A percentile compares a stretch with the other conserved stretches of the same genome.
These are phyloP conservation scores for Moricandia arvensis DNA, from an alignment of 345 rosid genomes.

Conservation along the genomic window DNA sequence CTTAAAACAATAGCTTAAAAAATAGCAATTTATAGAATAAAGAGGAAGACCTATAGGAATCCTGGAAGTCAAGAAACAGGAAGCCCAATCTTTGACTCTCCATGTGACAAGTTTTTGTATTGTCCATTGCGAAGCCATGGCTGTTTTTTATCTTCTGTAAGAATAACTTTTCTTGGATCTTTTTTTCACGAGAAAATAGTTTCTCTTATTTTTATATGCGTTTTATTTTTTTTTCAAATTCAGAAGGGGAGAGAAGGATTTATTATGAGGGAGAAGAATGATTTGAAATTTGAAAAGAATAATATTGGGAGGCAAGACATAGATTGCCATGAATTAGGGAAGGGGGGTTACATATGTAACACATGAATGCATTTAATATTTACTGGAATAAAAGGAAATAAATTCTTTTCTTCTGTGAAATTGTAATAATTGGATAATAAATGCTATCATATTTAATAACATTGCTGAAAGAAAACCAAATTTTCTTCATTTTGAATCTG, in stretches of 20 bases:
- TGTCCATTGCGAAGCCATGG: conserved; percentile 52
- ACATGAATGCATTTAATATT: conserved; percentile 44
- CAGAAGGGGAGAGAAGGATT: conserved; percentile 18
- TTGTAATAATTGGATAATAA: conserved; percentile 35
- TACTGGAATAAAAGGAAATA: conserved; percentile 21
- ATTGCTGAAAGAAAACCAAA: not conserved
- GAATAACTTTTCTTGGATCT: not conserved
- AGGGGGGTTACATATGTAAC: conserved; percentile 39
- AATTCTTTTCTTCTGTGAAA: not conserved
- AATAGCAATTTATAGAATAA: not conserved
- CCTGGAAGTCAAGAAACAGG: conserved; percentile 62
- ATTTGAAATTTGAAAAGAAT: conserved; percentile 52
- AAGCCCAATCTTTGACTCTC: conserved; percentile 60
- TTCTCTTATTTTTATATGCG: not conserved
- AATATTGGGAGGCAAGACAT: conserved; percentile 8
- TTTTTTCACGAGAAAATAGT: not conserved
- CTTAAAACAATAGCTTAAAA: not conserved
- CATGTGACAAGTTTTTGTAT: conserved; percentile 53
- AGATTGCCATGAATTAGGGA: conserved; percentile 32
- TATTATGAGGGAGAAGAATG: conserved; percentile 33
- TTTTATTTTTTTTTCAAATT: not conserved
- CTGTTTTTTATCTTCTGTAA: not conserved
- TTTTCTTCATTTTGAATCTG: not conserved
- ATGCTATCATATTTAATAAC: conserved; percentile 30
- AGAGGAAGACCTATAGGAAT: conserved; percentile 47